phyloP scores from a whole-genome alignment of 208 protist genomes.

The Novymonas esmeraldas region DNA sequence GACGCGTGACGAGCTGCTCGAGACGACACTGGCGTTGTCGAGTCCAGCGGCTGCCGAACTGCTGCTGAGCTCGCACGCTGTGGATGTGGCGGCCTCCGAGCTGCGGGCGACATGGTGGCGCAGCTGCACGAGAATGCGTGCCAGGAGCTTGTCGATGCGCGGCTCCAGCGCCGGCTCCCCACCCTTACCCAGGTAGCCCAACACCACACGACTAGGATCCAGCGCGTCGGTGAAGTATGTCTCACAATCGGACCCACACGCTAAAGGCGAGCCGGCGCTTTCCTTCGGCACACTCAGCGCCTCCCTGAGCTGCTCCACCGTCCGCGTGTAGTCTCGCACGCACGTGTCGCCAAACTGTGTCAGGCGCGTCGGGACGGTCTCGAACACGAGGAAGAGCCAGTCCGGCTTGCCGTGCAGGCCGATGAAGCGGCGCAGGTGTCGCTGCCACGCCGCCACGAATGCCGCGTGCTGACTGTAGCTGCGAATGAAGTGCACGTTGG shows the following conservation, averaged over 20 bases:
- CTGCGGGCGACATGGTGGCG: not conserved
- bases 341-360: slow-evolving; percentile 31
- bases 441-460: slow-evolving; percentile 41
- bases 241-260: not conserved
- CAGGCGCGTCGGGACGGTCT: slow-evolving; percentile 29
- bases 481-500: slow-evolving; percentile 46
- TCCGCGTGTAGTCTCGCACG: slow-evolving; percentile 35
- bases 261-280: no score
- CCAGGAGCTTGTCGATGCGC: slow-evolving; percentile 24
- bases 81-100: not conserved
- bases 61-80: not conserved
- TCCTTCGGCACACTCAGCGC: slow-evolving; percentile 12
- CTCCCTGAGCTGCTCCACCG: slow-evolving; percentile 30
- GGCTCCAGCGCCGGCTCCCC: slow-evolving; percentile 34
- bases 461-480: slow-evolving; percentile 36
- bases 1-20: slow-evolving; percentile 1
- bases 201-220: slow-evolving; percentile 8
- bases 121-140: slow-evolving; percentile 16
- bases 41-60: not conserved
- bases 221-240: slow-evolving; percentile 7
- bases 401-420: slow-evolving; percentile 29
- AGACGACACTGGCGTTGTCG: not conserved
- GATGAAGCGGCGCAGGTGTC: slow-evolving; percentile 33
- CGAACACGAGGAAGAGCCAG: slow-evolving; percentile 44
- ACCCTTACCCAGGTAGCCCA: slow-evolving; percentile 21